Base-by-base conservation (phyloP, 1,139 yeast species). In the Scheffersomyces insectosa region DNA sequence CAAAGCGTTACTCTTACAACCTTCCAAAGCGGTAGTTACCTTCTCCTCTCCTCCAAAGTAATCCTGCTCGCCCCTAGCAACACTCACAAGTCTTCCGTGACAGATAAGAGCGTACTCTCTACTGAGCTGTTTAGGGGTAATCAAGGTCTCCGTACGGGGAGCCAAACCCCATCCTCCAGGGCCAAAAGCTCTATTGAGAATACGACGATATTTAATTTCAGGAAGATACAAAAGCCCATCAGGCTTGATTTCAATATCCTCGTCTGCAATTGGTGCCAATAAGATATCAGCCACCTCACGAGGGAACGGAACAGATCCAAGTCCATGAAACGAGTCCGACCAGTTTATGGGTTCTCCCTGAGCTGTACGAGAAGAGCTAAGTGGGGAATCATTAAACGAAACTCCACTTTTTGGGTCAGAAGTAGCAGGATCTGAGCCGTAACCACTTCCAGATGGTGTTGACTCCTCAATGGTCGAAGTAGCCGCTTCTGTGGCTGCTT, bases 91-190 rank as follows among this genome's bases (percentile, higher is more conserved):
- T 48, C 97, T 77, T 1, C 98, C 98, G 48, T 86, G 83, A 53
- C 96, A 87, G 8, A 93, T 75, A 42, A 93, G 70, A 0, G 91
- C 98, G 58, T 88, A 93, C 60, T 93, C 99, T 48, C 99, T 77
- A 7, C 96, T 88, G 31, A 80, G 68, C 48, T 77, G 77, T 47
- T 69, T 72, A 12, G 74, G 72, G 1, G 96, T 85, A 27, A 93
- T 82, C 42, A 80, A 70, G 0, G 96, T 85, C 52, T 87, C 95
- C 0, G 96, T 85, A 44, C 99, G 72, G 8, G 99, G 98, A 0
- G 95, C 97, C 45, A 93, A 72, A 0, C 99, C 99, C 99, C 99
- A 93, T 1, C 96, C 98, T 20, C 99, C 99, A 2, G 99, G 97
- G 2, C 99, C 99, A 71, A 93, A 91, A 0, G 98, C 95, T 33